Evolutionary conservation across 139 green algal genomes (phyloP).

Genomic region (Coelastrella sp.): DNA sequence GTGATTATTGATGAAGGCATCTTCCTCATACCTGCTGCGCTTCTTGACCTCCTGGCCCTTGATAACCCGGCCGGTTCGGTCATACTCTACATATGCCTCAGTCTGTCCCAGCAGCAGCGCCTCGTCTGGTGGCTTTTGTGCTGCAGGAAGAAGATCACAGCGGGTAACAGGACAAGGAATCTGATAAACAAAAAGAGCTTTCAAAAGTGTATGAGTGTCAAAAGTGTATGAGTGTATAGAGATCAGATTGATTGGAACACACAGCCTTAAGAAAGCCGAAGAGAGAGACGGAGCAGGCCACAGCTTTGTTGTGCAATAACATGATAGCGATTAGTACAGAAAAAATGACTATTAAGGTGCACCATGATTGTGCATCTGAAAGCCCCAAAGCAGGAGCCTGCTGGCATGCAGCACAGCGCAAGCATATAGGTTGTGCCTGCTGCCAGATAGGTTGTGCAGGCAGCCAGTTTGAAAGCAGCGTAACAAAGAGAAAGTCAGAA

Average conservation of each 20-base stretch:
- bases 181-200: too few relatives aligned
- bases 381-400: too few relatives aligned
- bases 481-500: too few relatives aligned
- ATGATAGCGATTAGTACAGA: not conserved
- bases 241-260: too few relatives aligned
- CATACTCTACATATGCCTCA: slow-evolving; percentile 97
- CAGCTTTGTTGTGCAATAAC: slow-evolving; percentile 44
- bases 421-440: too few relatives aligned
- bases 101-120: slow-evolving; percentile 83
- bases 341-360: too few relatives aligned
- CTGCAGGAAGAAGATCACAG: not conserved
- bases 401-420: too few relatives aligned
- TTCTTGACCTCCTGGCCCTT: slow-evolving; percentile 71
- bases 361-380: too few relatives aligned
- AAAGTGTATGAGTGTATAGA: too few relatives aligned
- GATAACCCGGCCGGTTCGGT: slow-evolving; percentile 80
- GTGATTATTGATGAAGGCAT: slow-evolving; percentile 96
- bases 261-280: not conserved
- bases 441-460: too few relatives aligned
- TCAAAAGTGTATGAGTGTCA: too few relatives aligned
- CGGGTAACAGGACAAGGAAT: not conserved
- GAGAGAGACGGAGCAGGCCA: not conserved
- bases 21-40: slow-evolving; percentile 92
- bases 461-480: too few relatives aligned
- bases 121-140: slow-evolving; percentile 64